Conservation (phyloP, 768 basidiomycete genomes). For the Mycena crocata region DNA sequence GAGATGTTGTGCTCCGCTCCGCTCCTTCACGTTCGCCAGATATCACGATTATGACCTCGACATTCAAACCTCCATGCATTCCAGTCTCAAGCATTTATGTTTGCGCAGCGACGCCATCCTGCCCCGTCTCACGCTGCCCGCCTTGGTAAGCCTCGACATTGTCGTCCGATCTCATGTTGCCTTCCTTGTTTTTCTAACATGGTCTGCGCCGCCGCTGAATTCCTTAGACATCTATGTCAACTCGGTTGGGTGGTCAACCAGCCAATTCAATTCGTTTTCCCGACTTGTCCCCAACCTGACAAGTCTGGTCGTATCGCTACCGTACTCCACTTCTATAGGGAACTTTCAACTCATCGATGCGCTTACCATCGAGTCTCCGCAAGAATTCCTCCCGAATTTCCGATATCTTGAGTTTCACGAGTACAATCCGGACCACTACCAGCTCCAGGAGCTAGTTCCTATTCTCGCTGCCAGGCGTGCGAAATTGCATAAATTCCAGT, state of each 20-base stretch:
- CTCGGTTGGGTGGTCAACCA: background rate
- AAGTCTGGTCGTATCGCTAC: background rate
- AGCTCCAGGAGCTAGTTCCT: background rate
- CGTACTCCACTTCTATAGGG: background rate
- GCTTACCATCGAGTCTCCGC: background rate
- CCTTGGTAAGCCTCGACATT: background rate
- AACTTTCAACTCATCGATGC: background rate
- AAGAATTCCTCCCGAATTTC: background rate
- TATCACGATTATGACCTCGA: background rate
- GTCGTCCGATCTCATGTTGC: background rate
- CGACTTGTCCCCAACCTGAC: background rate
- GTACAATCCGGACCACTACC: background rate
- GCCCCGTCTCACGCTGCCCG: background rate
- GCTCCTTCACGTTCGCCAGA: background rate
- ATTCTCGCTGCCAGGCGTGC: background rate
- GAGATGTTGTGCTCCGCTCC: background rate
- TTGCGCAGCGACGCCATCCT: background rate
- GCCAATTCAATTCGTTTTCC: background rate
- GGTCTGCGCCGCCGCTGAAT: background rate
- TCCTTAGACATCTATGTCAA: background rate
- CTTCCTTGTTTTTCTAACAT: background rate
- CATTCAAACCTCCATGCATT: background rate
- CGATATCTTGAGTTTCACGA: background rate
- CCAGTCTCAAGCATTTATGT: background rate
- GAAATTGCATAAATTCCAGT: background rate